Evolutionary conservation across 1,284 basidiomycete genomes (phyloP), one percentile per base, ranked within the genome.

Genomic region (Phylloboletellus chloephorus): DNA sequence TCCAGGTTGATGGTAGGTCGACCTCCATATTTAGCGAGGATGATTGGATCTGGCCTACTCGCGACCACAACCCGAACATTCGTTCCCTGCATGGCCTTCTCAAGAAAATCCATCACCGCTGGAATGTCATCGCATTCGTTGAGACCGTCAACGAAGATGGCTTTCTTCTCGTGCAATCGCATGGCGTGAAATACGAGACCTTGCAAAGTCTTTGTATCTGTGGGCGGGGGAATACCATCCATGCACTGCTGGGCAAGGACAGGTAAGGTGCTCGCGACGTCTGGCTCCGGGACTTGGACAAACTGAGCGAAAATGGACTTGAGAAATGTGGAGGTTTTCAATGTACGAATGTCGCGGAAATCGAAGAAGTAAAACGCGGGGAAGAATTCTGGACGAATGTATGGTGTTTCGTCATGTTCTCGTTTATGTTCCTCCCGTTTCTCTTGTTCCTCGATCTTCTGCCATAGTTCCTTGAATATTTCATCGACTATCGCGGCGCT

Each of bases 301-400:
- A 57, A 61, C 44, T 57, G 56, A 13, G 46, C 45, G 22, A 57
- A 53, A n/a, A 57, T 46, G 5, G 54, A 56, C 22, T 48, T 57
- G 39, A 57, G 37, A 30, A 57, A 51, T 15, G 58, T 35, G 19
- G 47, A 30, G 2, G 35, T 43, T 25, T 38, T 44, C 37, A 53
- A 9, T 3, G 50, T 45, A 36, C 56, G 58, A 31, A 30, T 41
- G 37, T 60, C 58, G 16, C 57, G 57, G 38, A 51, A 58, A 44
- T 57, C 58, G 34, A 61, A 57, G 29, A 60, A 57, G 43, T 58
- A 57, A 37, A 54, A 51, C 1, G 46, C 58, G 5, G 57, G 52
- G 33, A 54, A 53, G 39, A 60, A 55, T 39, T 60, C 54, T 10
- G 53, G 57, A 11, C 39, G 52, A 31, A 52, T 11, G 5, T 33